Conservation (phyloP, 257 asterid species). For the Anisodus tanguticus region DNA sequence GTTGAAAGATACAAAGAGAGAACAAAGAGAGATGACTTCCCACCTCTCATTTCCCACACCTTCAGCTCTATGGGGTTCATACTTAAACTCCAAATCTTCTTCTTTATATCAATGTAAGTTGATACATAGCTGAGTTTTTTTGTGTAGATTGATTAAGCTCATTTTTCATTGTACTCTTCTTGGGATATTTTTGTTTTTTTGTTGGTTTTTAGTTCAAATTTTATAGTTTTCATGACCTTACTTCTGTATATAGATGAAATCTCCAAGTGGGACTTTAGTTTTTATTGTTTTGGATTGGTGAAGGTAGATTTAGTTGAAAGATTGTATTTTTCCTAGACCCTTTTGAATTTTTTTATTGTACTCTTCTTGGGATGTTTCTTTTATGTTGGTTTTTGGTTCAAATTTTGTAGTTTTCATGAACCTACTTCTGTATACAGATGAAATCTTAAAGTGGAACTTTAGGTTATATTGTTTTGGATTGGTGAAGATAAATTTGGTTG, state of each 20-base stretch:
- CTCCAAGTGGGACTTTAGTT: background rate
- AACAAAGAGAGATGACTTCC: conserved; percentile 55
- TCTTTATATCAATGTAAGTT: no score
- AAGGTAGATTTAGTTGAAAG: background rate
- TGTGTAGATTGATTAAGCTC: no score
- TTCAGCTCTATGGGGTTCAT: conserved; percentile 56
- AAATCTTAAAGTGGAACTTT: background rate
- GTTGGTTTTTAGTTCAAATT: background rate
- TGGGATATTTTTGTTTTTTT: background rate
- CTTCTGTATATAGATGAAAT: no score
- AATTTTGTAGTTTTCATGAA: background rate
- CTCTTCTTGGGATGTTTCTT: background rate
- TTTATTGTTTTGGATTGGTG: background rate
- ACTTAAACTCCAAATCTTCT: background rate
- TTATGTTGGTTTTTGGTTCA: background rate
- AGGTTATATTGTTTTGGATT: background rate
- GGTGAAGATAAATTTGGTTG: background rate
- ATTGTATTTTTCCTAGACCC: background rate
- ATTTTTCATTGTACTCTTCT: background rate
- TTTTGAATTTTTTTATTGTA: background rate
- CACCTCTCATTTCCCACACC: conserved; percentile 60
- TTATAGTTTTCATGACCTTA: background rate
- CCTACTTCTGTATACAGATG: background rate
- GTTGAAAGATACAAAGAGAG: background rate
- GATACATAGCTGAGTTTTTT: no score